Base-by-base conservation (phyloP, 495 filamentous ascomycete genomes). In the Aspergillus coremiiformis region DNA sequence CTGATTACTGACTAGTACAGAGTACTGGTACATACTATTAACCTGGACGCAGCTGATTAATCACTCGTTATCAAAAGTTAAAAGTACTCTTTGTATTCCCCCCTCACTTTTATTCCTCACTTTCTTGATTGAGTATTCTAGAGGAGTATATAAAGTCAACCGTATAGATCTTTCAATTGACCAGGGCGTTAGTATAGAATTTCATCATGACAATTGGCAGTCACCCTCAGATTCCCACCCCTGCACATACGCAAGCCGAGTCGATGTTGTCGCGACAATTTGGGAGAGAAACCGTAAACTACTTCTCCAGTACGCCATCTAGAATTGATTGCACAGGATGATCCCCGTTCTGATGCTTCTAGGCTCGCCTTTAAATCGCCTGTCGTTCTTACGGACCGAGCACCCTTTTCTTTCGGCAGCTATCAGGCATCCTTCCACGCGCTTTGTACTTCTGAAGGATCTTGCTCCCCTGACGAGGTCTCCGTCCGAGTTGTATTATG, bases 281-380 rank as follows among this genome's bases (percentile, higher is more conserved):
- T 67, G 93, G 93, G 60, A 84, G 77, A 57, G 93, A 97, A 72
- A 82, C 89, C 11, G 83, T 85, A 57, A 97, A 98, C 72, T 98
- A 97, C 78, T 97, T 96, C 74, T 86, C 89, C 52, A 89, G 90
- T 78, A 69, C 35, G 64, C 35, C 51, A n/a, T 33, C 21, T 42
- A 47, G 3, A 22, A 12, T 47, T 15, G 33, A 23, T n/a, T 26
- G n/a, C 52, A 15, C 35, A 26, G 12, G 20, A 4, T 39, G n/a
- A 33, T 8, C 33, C n/a, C 32, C 4, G 29, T 43, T 60, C 59
- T 67, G 39, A 52, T n/a, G 29, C 32, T 19, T 1, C 0, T 50
- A 86, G 84, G 84, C 52, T 86, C 82, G 8, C 84, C 84, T 0
- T 66, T 89, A 24, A 89, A 89, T 63, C 82, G 85, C 5, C 76